Evolutionary conservation across 176 grass and related monocot species (phyloP).

Genomic region (Eleusine indica): DNA sequence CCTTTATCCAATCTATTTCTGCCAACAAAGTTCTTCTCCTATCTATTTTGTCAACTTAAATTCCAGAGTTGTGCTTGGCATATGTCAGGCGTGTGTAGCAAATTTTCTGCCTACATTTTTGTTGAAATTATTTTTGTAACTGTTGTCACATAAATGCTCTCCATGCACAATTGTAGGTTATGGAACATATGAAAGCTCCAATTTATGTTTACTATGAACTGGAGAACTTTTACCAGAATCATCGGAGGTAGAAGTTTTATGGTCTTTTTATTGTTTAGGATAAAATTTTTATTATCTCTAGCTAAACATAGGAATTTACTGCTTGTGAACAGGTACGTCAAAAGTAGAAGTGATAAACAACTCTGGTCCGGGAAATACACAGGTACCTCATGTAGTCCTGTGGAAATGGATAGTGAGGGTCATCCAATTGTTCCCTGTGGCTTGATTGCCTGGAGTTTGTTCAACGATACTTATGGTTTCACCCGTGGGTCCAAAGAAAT

Average conservation of each 20-base stretch:
- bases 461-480: conserved; percentile 96
- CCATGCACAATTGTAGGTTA: conserved; percentile 53
- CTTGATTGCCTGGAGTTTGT: conserved; percentile 95
- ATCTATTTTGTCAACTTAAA: conserved; percentile 1
- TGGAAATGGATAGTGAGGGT: conserved; percentile 56
- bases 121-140: not conserved
- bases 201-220: conserved; percentile 98
- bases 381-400: conserved; percentile 57
- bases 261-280: not conserved
- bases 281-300: not conserved
- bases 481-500: conserved; percentile 47
- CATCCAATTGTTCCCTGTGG: conserved; percentile 87
- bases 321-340: conserved; percentile 65
- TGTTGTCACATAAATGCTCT: conserved; percentile 4
- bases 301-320: conserved; percentile 30
- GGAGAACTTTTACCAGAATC: conserved; percentile 94
- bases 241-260: conserved; percentile 63
- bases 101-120: conserved; percentile 2
- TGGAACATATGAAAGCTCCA: conserved; percentile 80
- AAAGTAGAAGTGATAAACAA: conserved; percentile 90
- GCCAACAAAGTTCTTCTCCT: not conserved
- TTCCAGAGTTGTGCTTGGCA: not conserved
- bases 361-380: conserved; percentile 64
- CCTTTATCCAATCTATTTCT: not conserved
- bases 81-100: not conserved